Percentiles rank a stretch among this genome's conserved stretches.
phyloP scores from a whole-genome alignment of 106 monocot species.

The Cymbidium sinense region DNA sequence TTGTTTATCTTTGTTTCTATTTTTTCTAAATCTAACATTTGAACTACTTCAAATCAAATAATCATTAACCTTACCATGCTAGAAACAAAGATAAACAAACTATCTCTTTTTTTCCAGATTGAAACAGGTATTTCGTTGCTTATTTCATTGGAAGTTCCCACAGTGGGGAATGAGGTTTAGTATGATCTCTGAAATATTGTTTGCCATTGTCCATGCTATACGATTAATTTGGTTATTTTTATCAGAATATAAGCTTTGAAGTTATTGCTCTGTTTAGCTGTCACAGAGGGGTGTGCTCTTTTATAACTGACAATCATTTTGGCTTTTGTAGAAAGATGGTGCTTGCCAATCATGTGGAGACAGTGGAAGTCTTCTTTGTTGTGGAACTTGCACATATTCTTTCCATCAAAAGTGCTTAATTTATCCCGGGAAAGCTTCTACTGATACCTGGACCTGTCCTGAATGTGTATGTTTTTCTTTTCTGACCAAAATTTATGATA shows the following conservation, averaged over 20 bases:
- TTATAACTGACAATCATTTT: neutral
- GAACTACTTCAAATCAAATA: neutral
- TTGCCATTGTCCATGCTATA: neutral
- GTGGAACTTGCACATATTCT: slow-evolving; percentile 78
- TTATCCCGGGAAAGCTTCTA: slow-evolving; percentile 42
- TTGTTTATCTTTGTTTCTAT: neutral
- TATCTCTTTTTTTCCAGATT: no score
- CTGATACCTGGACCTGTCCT: slow-evolving; percentile 79
- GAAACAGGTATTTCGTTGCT: neutral
- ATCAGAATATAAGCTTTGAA: neutral
- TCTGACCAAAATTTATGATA: neutral
- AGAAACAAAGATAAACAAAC: no score
- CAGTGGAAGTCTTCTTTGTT: slow-evolving; percentile 50
- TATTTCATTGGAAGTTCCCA: neutral
- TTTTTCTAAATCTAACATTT: neutral
- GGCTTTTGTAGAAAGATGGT: slow-evolving; percentile 60
- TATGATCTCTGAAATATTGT: neutral
- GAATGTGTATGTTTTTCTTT: slow-evolving; percentile 68
- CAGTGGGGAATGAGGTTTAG: neutral
- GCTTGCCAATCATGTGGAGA: slow-evolving; percentile 79
- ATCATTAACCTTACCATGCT: neutral
- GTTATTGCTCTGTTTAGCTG: neutral
- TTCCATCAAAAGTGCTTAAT: slow-evolving; percentile 78
- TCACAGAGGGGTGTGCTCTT: neutral
- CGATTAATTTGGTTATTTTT: neutral